Evolutionary conservation across 768 basidiomycete species (phyloP), one percentile per base, ranked within the genome.

Genomic region (Kwoniella europaea): DNA sequence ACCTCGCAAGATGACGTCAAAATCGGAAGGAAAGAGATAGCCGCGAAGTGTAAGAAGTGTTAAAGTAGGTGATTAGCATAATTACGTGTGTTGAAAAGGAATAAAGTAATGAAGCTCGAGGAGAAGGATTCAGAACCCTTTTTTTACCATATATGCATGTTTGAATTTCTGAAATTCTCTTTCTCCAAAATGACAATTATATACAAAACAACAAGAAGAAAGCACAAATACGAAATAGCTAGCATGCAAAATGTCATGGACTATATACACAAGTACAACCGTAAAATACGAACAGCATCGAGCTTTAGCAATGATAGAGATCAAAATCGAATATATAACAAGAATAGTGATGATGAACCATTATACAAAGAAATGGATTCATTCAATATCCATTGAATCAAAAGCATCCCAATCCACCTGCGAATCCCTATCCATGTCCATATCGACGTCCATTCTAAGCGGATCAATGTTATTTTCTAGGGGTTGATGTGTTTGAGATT

Each of bases 351-450:
- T 24, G 24, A 24, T 24, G 24, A 24, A 24, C 24, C 24, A 24
- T 24, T 24, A 24, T 24, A 24, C 24, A 24, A 24, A 24, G 24
- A 24, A 24, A 24, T 24, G 24, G 24, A 24, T 24, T 43, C 63
- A 75, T 43, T 79, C 78, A 13, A 77, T 68, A 24, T 76, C 76
- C 78, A 77, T 77, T 15, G 71, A 63, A 56, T 79, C 78, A 41
- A 74, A 68, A 18, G 56, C 72, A 5, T 70, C 74, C 74, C 72
- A 74, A 60, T 76, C 71, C 44, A 76, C 60, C 12, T 72, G 69
- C 16, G 65, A 46, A 16, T 74, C 76, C 44, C 68, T 67, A 27
- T 68, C 70, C 71, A 29, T 35, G 29, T 72, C 67, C 67, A 55
- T 61, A 24, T 59, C 72, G 0, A 64, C 64, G 62, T 64, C 62